Evolutionary conservation across 306 rosid species (phyloP).

Genomic region (Potentilla sterilis): DNA sequence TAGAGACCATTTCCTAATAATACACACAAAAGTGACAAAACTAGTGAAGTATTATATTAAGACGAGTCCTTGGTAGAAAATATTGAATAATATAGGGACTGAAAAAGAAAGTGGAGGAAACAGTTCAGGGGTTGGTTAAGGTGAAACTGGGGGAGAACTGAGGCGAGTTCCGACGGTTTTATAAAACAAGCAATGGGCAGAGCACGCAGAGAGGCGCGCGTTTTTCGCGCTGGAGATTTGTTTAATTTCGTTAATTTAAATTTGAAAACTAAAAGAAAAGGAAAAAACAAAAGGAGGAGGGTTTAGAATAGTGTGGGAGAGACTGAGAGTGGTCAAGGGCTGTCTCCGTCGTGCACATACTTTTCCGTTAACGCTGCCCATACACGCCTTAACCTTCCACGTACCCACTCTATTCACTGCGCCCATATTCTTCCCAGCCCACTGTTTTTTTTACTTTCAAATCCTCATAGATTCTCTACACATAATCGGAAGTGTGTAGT

Average conservation of each 20-base stretch:
- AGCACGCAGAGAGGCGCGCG: background rate
- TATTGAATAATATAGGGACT: background rate
- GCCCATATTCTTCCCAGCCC: background rate
- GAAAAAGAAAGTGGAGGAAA: background rate
- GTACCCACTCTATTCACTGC: background rate
- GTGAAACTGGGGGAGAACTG: conserved; percentile 17
- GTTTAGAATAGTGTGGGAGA: conserved; percentile 7
- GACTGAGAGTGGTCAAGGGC: background rate
- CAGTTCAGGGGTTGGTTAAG: conserved; percentile 26
- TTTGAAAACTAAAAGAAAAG: background rate
- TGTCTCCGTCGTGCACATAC: background rate
- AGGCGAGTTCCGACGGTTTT: conserved; percentile 39
- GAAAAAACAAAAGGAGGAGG: background rate
- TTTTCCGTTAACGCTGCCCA: background rate
- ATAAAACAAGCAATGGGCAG: conserved; percentile 50
- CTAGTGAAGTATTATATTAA: background rate
- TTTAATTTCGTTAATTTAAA: too few relatives aligned
- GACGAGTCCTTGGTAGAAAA: background rate
- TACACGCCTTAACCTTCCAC: background rate
- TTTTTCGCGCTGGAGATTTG: background rate
- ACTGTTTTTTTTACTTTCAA: background rate
- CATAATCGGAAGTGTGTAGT: too few relatives aligned
- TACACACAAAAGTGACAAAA: background rate
- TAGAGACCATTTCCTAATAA: background rate
- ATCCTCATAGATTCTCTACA: too few relatives aligned